Base-by-base conservation (phyloP, 2,329 filamentous ascomycete species). In the Hansfordia pulvinata region DNA sequence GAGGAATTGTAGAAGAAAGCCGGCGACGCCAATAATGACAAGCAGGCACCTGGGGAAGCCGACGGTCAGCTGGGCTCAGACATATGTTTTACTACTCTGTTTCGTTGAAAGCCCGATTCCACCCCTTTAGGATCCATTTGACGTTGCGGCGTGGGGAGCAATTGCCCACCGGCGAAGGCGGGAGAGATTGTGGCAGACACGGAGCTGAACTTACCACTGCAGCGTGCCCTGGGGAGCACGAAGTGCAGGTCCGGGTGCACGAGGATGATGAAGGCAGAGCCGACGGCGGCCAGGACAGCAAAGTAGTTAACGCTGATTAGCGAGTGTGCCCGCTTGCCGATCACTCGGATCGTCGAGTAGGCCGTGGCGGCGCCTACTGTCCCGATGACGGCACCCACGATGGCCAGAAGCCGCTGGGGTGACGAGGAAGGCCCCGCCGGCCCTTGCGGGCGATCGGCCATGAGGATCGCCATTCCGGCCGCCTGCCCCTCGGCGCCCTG, bases 261-360 rank as follows among this genome's bases (percentile, higher is more conserved):
- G 9, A 56, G 54, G 43, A 85, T 68, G 20, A 69, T 65, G 1
- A 75, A 40, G 2, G 65, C 50, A 6, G 75, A 79, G 26, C 82
- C 69, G 1, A 81, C 39, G 0, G 73, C 78, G 20, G 76, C 78
- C 47, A 72, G 63, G 0, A 56, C 54, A 2, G 76, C 73, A 44
- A 88, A 86, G 47, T 86, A 88, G 35, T 80, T 85, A 6, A 88
- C 80, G 17, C 66, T 75, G 21, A 88, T 68, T 10, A 90, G 64
- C 0, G 82, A 74, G 44, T 88, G 81, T 0, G 76, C 76, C 12
- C 79, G 62, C 37, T 71, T 69, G 2, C 82, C 81, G 32, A 88
- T 84, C 43, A 79, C 69, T 7, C 80, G 64, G 32, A 90, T 83
- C 0, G 70, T 75, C 0, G 71, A 78, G 40, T 76, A 84, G 2